A percentile compares a stretch with the other conserved stretches of the same genome.
Conservation (phyloP, 2,329 filamentous ascomycete genomes). For the Phaeosphaeriaceae sp. region DNA sequence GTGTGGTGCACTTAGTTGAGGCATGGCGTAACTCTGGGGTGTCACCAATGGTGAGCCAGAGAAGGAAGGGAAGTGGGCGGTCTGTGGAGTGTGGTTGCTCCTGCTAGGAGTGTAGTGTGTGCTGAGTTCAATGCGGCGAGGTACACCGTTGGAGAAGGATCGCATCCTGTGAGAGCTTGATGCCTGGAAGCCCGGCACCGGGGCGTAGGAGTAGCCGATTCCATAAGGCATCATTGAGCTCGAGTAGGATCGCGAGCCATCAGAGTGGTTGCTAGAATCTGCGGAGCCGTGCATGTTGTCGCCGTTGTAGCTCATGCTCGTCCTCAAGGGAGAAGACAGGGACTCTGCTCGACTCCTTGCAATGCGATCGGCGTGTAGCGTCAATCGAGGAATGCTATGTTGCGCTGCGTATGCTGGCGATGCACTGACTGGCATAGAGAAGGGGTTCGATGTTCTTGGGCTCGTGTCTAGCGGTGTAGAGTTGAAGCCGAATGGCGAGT, state of each 20-base stretch:
- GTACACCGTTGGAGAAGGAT: constrained; percentile 49
- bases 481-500: constrained; percentile 51
- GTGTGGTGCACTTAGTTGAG: constrained; percentile 50
- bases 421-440: constrained; percentile 44
- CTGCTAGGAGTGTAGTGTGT: constrained; percentile 49
- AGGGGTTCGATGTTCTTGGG: constrained; percentile 50
- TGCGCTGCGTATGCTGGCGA: constrained; percentile 47
- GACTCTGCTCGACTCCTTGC: constrained; percentile 52
- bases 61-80: constrained; percentile 51
- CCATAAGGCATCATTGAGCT: constrained; percentile 50
- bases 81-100: constrained; percentile 47
- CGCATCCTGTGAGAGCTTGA: constrained; percentile 48
- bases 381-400: constrained; percentile 52
- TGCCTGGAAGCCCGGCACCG: constrained; percentile 51
- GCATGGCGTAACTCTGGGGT: constrained; percentile 45
- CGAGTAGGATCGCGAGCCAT: constrained; percentile 36
- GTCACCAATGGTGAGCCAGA: constrained; percentile 50
- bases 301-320: constrained; percentile 55
- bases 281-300: constrained; percentile 35
- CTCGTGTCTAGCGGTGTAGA: constrained; percentile 45
- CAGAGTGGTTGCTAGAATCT: constrained; percentile 33
- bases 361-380: constrained; percentile 53
- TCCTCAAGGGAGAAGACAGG: constrained; percentile 54
- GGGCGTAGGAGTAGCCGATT: constrained; percentile 49
- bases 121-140: constrained; percentile 51